Percentiles rank a stretch among this genome's conserved stretches.
phyloP scores from a whole-genome alignment of 306 rosid genomes.

The Cicer pinnatifidum region DNA sequence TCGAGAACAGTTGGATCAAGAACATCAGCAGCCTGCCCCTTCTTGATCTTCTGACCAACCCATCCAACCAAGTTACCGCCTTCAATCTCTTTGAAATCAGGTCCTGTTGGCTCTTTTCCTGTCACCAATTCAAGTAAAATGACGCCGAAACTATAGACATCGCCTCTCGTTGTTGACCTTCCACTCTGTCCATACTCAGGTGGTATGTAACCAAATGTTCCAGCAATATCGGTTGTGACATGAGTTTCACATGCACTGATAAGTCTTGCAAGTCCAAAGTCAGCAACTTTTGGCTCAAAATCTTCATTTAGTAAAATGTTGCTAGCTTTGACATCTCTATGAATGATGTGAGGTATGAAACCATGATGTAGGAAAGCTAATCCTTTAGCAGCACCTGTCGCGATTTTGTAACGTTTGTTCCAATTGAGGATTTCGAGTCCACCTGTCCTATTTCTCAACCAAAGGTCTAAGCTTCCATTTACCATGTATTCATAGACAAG shows the following conservation, averaged over 20 bases:
- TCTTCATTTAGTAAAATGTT: slow-evolving; percentile 85
- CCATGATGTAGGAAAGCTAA: slow-evolving; percentile 95
- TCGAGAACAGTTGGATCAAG: slow-evolving; percentile 75
- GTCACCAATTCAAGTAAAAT: slow-evolving; percentile 89
- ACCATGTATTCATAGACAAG: slow-evolving; percentile 96
- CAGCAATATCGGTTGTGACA: slow-evolving; percentile 85
- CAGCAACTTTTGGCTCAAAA: slow-evolving; percentile 92
- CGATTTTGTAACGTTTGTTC: slow-evolving; percentile 83
- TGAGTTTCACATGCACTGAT: slow-evolving; percentile 98
- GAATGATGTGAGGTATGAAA: slow-evolving; percentile 90
- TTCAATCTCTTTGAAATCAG: slow-evolving; percentile 84
- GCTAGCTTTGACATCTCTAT: slow-evolving; percentile 92
- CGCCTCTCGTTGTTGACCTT: slow-evolving; percentile 88
- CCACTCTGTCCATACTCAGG: slow-evolving; percentile 99
- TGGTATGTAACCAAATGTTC: slow-evolving; percentile 97
- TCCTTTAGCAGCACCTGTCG: slow-evolving; percentile 80
- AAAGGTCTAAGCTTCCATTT: slow-evolving; percentile 92
- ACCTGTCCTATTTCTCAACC: slow-evolving; percentile 86
- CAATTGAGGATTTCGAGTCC: slow-evolving; percentile 82
- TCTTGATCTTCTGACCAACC: slow-evolving; percentile 81
- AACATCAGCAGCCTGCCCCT: slow-evolving; percentile 73
- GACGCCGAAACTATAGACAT: slow-evolving; percentile 93
- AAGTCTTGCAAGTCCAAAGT: slow-evolving; percentile 90
- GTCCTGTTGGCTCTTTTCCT: slow-evolving; percentile 97
- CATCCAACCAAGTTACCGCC: slow-evolving; percentile 99